Base-by-base conservation (phyloP, 1,139 yeast species). In the Kluyveromyces sp. region DNA sequence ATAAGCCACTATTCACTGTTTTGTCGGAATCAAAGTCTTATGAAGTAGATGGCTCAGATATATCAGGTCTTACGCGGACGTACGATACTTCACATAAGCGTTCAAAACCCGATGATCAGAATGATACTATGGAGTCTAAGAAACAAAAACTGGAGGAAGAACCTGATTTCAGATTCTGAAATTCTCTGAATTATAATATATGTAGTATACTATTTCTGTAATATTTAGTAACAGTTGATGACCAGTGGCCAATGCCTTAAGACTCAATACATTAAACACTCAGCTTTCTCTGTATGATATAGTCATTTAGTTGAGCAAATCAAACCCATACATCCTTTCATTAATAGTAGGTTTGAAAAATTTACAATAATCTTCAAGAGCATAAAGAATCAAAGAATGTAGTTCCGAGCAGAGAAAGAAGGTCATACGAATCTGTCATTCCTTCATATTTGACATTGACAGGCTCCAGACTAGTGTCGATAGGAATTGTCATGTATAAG, bases 1-100 rank as follows among this genome's bases (percentile, higher is more conserved):
- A 64, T 7, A 65, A 60, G 49, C 57, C 63, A 39, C 60, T 76
- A 25, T 77, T 71, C 53, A 68, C 70, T 31, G 72, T 75, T 3
- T 52, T 77, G 37, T 66, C 72, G 39, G 73, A 71, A 40, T 59
- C 58, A 32, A 58, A 56, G 7, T 48, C 34, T 3, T 4, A 15
- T 26, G 38, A 30, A 40, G 37, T 7, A 5, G 37, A 32, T 3
- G 27, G n/a, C 10, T 34, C 34, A 25, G 28, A 34, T 4, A 34
- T 25, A 8, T 26, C 25, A n/a, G 39, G 38, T 10, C 28, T 34
- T 15, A 26, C 4, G n/a, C 4, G 26, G 2, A 10, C 38, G 7
- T 41, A 41, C 28, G 21, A 41, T 10, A 4, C 35, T 6, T 34
- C 43, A 3, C 15, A 26, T 4, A 41, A 41, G 28, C 37, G 43